Evolutionary conservation across 192 early-diverging fungal species (phyloP), one percentile per base, ranked within the genome.

Genomic region (Rhizophagus clarus): DNA sequence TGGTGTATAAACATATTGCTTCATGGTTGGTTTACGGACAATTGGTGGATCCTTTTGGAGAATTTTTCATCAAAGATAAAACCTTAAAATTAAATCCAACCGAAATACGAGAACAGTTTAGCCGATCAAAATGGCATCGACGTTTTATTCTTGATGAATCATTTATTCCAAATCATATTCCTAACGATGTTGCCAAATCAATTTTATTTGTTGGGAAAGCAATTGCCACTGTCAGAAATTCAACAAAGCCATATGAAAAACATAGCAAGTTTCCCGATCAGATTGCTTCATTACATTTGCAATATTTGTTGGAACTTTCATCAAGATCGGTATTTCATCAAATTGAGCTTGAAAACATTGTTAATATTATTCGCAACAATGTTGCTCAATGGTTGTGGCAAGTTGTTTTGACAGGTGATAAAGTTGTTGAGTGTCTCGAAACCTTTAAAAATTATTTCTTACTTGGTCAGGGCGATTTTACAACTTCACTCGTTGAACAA

Each of bases 171-270:
- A 51, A 61, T 7, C 87, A 91, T 80, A 85, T 94, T 61, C 87
- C 91, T 24, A 47, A 42, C 0, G 42, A 72, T 0, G 51, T 92
- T n/a, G 91, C 88, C 3, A 80, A 92, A 40, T 87, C 86, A 22
- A 88, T 94, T 77, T 80, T 93, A 22, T 94, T 93, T 84, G 85
- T 92, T 42, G 93, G 93, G 4, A 92, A 90, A 81, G 88, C 91
- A 0, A 84, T 92, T 32, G 84, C 86, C 1, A 92, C 89, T 9
- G 88, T 90, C 10, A 77, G 68, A 22, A 64, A 88, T 75, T 81
- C 84, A 63, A 69, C 8, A 63, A 62, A 47, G 75, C 81, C 51
- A 77, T 79, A 74, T 72, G 80, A 72, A 64, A 69, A n/a, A 63
- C 70, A 75, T 79, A 84, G 62, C 45, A 81, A 56, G 11, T 77